A percentile compares a stretch with the other conserved stretches of the same genome.
Evolutionary conservation across 768 basidiomycete genomes (phyloP).

Genomic region (Calocybe gangraenosa): DNA sequence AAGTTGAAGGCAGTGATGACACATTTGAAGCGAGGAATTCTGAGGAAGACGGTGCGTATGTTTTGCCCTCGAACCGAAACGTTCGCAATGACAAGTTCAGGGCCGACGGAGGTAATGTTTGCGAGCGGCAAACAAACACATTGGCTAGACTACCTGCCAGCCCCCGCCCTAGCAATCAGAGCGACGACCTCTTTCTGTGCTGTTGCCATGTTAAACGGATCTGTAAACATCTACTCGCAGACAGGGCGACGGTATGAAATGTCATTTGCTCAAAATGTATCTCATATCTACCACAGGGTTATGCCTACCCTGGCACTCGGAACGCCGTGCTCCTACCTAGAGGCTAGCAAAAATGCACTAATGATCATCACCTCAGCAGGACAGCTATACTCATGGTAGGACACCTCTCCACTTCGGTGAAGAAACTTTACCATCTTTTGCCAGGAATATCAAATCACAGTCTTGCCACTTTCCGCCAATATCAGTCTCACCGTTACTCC

Average conservation of each 20-base stretch:
- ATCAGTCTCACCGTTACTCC: conserved; percentile 57
- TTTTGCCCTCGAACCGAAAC: background rate
- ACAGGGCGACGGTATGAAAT: conserved; percentile 71
- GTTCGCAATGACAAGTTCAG: conserved; percentile 24
- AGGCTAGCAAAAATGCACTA: conserved; percentile 58
- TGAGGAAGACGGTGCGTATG: conserved; percentile 51
- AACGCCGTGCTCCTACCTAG: conserved; percentile 64
- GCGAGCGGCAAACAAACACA: conserved; percentile 64
- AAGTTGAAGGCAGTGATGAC: conserved; percentile 64
- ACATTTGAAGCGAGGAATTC: conserved; percentile 77
- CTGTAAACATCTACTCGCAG: conserved; percentile 78
- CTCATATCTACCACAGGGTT: conserved; percentile 40
- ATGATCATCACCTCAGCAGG: conserved; percentile 72
- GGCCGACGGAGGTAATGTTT: conserved; percentile 65
- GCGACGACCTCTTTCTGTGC: conserved; percentile 69
- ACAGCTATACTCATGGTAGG: conserved; percentile 71
- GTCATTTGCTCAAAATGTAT: background rate
- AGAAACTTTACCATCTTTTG: conserved; percentile 1
- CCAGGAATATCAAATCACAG: conserved; percentile 75
- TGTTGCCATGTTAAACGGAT: conserved; percentile 74
- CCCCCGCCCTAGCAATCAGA: conserved; percentile 62
- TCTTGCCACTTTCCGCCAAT: conserved; percentile 60
- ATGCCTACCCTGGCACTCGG: conserved; percentile 77
- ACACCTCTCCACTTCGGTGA: background rate
- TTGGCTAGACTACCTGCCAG: conserved; percentile 88